Conservation (phyloP, 768 basidiomycete species). For the Lactifluus subvellereus region DNA sequence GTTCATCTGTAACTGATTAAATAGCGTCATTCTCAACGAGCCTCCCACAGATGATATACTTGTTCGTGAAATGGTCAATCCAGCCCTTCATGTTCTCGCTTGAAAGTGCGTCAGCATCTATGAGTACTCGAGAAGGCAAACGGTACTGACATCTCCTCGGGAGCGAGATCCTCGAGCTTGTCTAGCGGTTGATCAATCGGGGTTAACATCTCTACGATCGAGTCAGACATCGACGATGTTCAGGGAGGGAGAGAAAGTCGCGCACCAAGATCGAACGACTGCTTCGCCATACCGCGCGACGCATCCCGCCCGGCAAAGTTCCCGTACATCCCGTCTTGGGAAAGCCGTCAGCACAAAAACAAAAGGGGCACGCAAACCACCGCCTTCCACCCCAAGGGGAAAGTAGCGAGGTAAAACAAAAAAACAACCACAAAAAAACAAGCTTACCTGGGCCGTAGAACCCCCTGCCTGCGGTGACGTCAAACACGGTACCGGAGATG, state of each 20-base stretch:
- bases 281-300: conserved; percentile 95
- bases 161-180: conserved; percentile 68
- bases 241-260: not conserved
- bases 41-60: conserved; percentile 86
- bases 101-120: not conserved
- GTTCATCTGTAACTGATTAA: too few relatives aligned
- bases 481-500: conserved; percentile 85
- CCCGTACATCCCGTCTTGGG: conserved; percentile 86
- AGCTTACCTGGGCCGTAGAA: conserved; percentile 92
- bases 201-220: conserved; percentile 75
- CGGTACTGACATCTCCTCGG: conserved; percentile 71
- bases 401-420: not conserved
- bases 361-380: too few relatives aligned
- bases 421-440: conserved; percentile 27
- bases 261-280: conserved; percentile 89
- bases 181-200: conserved; percentile 83
- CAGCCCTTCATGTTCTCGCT: conserved; percentile 96
- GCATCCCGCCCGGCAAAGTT: conserved; percentile 98
- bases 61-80: conserved; percentile 91
- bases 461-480: conserved; percentile 80
- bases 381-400: too few relatives aligned
- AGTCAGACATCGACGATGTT: conserved; percentile 3
- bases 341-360: not conserved
- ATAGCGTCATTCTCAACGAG: conserved; percentile 67
- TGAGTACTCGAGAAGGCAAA: not conserved